phyloP scores from a whole-genome alignment of 192 early-diverging fungal species.

The Coemansia sp. region DNA sequence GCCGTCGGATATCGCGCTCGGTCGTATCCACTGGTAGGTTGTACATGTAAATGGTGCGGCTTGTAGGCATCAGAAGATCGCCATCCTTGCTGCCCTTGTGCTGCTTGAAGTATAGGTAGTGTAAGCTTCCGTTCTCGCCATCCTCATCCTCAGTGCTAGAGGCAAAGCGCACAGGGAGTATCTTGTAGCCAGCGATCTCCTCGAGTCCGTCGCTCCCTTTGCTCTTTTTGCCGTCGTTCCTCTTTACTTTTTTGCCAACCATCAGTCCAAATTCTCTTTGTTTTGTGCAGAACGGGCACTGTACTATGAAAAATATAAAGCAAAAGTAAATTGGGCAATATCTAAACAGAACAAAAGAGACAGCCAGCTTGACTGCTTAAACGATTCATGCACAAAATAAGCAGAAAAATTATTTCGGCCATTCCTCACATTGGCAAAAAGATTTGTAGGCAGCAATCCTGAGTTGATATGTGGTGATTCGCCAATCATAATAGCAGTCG shows the following conservation, averaged over 20 bases:
- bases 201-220: constrained; percentile 35
- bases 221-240: constrained; percentile 10
- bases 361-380: no score
- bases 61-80: constrained; percentile 54
- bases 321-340: constrained; percentile 3
- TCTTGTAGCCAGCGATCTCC: constrained; percentile 58
- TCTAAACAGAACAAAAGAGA: no score
- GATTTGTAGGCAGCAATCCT: no score
- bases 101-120: constrained; percentile 61
- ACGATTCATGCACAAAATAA: no score
- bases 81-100: constrained; percentile 51
- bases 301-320: not conserved
- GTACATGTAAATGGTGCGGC: constrained; percentile 66
- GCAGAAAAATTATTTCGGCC: no score
- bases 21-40: constrained; percentile 74
- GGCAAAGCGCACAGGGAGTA: constrained; percentile 55
- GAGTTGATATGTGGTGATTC: no score
- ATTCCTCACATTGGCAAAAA: no score
- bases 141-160: not conserved
- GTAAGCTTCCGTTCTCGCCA: constrained; percentile 19
- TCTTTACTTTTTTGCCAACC: constrained; percentile 22
- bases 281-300: not conserved
- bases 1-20: constrained; percentile 60
- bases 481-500: no score
- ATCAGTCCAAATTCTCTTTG: constrained; percentile 8